Base-by-base conservation (phyloP, 2,329 filamentous ascomycete genomes). In the Fusarium anguioides region DNA sequence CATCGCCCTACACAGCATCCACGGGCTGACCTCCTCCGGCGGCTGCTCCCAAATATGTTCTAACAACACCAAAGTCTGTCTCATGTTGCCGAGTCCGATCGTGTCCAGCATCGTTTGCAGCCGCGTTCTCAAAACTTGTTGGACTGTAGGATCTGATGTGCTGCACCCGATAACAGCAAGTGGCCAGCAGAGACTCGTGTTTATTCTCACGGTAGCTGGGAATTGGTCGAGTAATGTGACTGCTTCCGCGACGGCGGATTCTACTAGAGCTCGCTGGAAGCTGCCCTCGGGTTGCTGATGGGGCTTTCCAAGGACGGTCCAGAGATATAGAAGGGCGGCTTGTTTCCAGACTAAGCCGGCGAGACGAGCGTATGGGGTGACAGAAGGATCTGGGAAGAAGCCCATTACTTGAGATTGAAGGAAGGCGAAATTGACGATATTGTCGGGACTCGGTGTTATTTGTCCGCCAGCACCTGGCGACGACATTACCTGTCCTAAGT, bases 81-180 rank as follows among this genome's bases (percentile, higher is more conserved):
- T 75, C 75, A 83, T 82, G 47, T 83, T 83, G 0, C 81, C 81
- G 5, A 83, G 67, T 0, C 81, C 81, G 40, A 83, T 81, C 1
- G 72, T 72, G 12, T 70, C 60, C 17, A 77, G 60, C 76, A 80
- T 80, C 2, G 67, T 70, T 27, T 75, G 71, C 4, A 81, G 54
- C 3, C 81, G 72, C 8, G 61, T 58, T 5, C 76, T 72, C 8
- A 83, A 57, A 1, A 79, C 69, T 8, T 77, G 74, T 3, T 79
- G 78, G 6, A 81, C 78, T 4, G 75, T 71, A 0, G 70, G 70
- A 35, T 80, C 73, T 0, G 68, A 66, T 0, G 78, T 75, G 27
- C 78, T 79, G 18, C 77, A 80, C 4, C 79, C 79, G 4, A 81
- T 74, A 4, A 81, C 75, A 4, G 76, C 73, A 24, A 81, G 64